Evolutionary conservation across 495 filamentous ascomycete species (phyloP).

Genomic region (Penicillium goetzii): DNA sequence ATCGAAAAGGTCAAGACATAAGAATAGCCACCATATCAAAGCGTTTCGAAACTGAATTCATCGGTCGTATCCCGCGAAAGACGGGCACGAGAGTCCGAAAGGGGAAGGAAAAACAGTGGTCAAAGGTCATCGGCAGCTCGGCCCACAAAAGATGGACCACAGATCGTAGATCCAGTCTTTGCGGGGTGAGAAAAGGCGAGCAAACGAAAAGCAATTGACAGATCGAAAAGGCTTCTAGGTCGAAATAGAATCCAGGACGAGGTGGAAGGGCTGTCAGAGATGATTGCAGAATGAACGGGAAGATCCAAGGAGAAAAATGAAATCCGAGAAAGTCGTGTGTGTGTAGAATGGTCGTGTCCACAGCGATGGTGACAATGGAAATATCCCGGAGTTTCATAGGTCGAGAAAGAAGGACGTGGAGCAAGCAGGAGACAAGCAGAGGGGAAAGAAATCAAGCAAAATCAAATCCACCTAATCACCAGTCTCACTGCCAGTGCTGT

Average conservation of each 20-base stretch:
- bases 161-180: conserved; percentile 11
- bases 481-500: conserved; percentile 39
- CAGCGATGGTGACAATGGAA: conserved; percentile 33
- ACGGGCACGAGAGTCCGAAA: conserved; percentile 27
- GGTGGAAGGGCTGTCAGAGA: conserved; percentile 42
- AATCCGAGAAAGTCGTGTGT: conserved; percentile 34
- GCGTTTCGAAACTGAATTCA: conserved; percentile 36
- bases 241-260: conserved; percentile 45
- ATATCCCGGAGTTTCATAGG: conserved; percentile 37
- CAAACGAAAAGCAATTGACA: conserved; percentile 26
- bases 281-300: conserved; percentile 43
- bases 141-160: conserved; percentile 10
- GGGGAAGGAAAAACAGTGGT: conserved; percentile 18
- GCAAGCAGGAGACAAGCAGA: conserved; percentile 38
- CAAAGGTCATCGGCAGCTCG: conserved; percentile 19
- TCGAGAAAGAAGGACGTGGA: conserved; percentile 30
- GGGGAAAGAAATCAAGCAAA: conserved; percentile 24
- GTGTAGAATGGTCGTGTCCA: conserved; percentile 41
- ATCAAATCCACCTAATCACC: conserved; percentile 18
- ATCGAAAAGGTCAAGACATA: conserved; percentile 32
- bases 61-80: conserved; percentile 28
- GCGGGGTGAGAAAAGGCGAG: conserved; percentile 17
- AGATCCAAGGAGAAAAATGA: conserved; percentile 42
- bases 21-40: conserved; percentile 46
- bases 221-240: conserved; percentile 45